A percentile compares a stretch with the other conserved stretches of the same genome.
Conservation (phyloP, 2,329 filamentous ascomycete genomes). For the Periconia digitata region DNA sequence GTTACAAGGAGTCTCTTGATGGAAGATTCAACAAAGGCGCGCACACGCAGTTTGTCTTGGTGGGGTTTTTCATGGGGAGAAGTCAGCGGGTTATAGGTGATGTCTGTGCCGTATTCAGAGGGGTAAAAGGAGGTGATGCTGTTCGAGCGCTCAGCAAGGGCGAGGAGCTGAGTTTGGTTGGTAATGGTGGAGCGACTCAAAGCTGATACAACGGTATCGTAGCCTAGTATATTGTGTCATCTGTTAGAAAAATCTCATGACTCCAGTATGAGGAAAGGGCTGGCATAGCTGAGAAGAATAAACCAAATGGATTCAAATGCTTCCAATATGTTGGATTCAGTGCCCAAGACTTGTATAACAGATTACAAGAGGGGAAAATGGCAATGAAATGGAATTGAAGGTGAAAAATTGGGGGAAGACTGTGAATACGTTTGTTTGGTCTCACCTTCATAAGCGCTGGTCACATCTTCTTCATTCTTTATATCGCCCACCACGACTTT, state of each 20-base stretch:
- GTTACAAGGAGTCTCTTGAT: slow-evolving; percentile 61
- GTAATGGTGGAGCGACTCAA: slow-evolving; percentile 65
- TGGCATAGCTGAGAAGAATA: neutral
- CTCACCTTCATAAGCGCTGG: slow-evolving; percentile 57
- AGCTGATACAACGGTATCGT: slow-evolving; percentile 67
- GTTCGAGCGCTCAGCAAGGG: slow-evolving; percentile 56
- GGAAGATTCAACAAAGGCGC: slow-evolving; percentile 59
- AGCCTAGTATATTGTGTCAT: slow-evolving; percentile 36
- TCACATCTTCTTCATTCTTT: slow-evolving; percentile 54
- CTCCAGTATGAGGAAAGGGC: neutral
- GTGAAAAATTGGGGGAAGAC: too few relatives aligned
- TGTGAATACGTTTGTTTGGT: too few relatives aligned
- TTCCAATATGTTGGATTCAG: too few relatives aligned
- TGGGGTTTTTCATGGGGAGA: slow-evolving; percentile 67
- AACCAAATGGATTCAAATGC: too few relatives aligned
- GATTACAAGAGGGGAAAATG: too few relatives aligned
- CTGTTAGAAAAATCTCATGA: neutral
- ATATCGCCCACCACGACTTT: slow-evolving; percentile 60
- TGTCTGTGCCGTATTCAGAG: slow-evolving; percentile 46
- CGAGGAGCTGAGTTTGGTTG: slow-evolving; percentile 63
- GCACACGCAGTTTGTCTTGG: slow-evolving; percentile 69
- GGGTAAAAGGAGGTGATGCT: slow-evolving; percentile 66
- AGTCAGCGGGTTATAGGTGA: slow-evolving; percentile 59
- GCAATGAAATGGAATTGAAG: too few relatives aligned
- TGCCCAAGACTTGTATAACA: too few relatives aligned